Conservation (phyloP, 106 monocot species). For the Dioscorea dumetorum region DNA sequence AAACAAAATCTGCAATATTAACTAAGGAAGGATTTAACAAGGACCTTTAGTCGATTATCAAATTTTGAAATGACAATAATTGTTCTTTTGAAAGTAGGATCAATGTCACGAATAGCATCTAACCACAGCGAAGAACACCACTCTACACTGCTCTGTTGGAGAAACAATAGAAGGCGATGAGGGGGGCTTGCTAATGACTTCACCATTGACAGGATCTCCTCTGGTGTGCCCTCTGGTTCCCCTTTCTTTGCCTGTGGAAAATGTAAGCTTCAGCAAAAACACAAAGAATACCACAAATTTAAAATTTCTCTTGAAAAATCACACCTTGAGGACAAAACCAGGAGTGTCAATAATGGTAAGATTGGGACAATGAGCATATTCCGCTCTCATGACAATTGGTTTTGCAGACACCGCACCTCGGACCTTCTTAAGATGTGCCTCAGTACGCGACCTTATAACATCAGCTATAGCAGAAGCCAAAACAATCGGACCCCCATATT, state of each 20-base stretch:
- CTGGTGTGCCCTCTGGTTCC: slow-evolving; percentile 79
- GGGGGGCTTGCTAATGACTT: slow-evolving; percentile 87
- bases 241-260: slow-evolving; percentile 87
- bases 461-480: slow-evolving; percentile 77
- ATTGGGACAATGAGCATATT: slow-evolving; percentile 97
- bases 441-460: slow-evolving; percentile 80
- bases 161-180: slow-evolving; percentile 86
- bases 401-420: slow-evolving; percentile 75
- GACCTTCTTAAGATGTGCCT: slow-evolving; percentile 65
- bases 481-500: slow-evolving; percentile 80
- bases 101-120: slow-evolving; percentile 87
- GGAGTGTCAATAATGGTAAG: slow-evolving; percentile 99
- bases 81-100: slow-evolving; percentile 87
- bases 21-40: background rate
- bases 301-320: background rate
- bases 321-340: slow-evolving; percentile 96
- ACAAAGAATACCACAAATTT: background rate
- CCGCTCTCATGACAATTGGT: slow-evolving; percentile 94
- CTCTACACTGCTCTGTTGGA: slow-evolving; percentile 98
- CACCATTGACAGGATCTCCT: slow-evolving; percentile 91
- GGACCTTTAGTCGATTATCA: slow-evolving; percentile 93
- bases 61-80: slow-evolving; percentile 88
- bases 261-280: background rate
- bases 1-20: background rate
- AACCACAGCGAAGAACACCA: slow-evolving; percentile 98